Percentiles rank a stretch among this genome's conserved stretches.
Evolutionary conservation across 2,329 filamentous ascomycete species (phyloP).

Genomic region (Didymella exigua): DNA sequence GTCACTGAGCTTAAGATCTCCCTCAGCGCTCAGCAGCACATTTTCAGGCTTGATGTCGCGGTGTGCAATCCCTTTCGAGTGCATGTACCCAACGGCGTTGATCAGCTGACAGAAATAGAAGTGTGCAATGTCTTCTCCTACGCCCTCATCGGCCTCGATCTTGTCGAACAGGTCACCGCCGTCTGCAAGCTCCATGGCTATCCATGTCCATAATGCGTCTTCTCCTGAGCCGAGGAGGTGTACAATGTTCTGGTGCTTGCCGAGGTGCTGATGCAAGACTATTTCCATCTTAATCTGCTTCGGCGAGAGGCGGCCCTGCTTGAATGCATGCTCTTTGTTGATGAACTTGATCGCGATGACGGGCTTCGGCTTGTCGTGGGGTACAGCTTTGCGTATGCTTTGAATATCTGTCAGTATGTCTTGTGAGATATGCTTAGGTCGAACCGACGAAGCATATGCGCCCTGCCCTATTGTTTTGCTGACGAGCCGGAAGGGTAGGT

Average conservation of each 20-base stretch:
- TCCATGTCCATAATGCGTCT: conserved; percentile 89
- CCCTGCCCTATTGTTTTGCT: conserved; percentile 96
- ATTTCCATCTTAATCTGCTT: conserved; percentile 94
- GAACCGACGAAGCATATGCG: conserved; percentile 88
- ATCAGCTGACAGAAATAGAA: conserved; percentile 94
- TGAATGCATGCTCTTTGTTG: conserved; percentile 92
- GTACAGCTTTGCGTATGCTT: conserved; percentile 88
- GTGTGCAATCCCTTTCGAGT: conserved; percentile 93
- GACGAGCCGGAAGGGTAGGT: conserved; percentile 91
- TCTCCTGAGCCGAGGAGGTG: conserved; percentile 89
- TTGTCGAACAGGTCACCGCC: conserved; percentile 98
- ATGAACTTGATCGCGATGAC: conserved; percentile 98
- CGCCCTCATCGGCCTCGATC: conserved; percentile 95
- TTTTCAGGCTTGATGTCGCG: conserved; percentile 82
- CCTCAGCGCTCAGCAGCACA: conserved; percentile 82
- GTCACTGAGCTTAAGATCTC: conserved; percentile 91
- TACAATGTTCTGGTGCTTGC: conserved; percentile 90
- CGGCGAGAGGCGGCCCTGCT: conserved; percentile 82
- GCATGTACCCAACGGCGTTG: conserved; percentile 90
- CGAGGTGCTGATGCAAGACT: conserved; percentile 84
- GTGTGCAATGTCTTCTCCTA: conserved; percentile 93
- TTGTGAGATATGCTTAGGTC: background rate
- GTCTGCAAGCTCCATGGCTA: conserved; percentile 95
- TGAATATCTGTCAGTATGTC: conserved; percentile 5
- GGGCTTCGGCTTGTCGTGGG: conserved; percentile 69